Conservation (phyloP, 2,329 filamentous ascomycete species). For the Chaetothyriales sp. region DNA sequence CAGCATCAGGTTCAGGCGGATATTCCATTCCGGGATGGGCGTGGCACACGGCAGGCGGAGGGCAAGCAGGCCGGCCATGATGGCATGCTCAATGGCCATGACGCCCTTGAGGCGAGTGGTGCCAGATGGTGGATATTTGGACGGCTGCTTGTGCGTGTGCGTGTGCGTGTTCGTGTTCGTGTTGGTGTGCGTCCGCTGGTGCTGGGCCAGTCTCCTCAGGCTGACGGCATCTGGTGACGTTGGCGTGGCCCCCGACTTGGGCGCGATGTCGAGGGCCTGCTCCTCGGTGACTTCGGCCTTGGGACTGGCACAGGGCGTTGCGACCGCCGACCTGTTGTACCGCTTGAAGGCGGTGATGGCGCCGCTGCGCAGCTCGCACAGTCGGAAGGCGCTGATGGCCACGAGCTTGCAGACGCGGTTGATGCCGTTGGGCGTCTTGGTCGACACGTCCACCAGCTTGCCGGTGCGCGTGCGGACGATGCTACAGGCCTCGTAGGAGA, state of each 20-base stretch:
- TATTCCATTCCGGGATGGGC: conserved; percentile 11
- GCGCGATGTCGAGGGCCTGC: not conserved
- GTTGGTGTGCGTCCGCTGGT: not conserved
- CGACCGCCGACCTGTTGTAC: not conserved
- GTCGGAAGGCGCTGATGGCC: conserved; percentile 11
- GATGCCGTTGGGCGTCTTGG: conserved; percentile 10
- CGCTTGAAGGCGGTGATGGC: not conserved
- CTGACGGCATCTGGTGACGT: not conserved
- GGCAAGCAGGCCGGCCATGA: conserved; percentile 11
- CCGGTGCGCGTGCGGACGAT: conserved; percentile 12
- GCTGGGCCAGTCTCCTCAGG: not conserved
- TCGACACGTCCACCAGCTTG: conserved; percentile 11
- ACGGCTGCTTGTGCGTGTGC: not conserved
- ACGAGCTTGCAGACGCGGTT: conserved; percentile 14
- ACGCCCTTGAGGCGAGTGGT: conserved; percentile 8
- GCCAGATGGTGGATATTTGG: not conserved
- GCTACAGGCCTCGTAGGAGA: conserved; percentile 11
- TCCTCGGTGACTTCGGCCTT: not conserved
- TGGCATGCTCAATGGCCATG: conserved; percentile 8
- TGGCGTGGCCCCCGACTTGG: not conserved
- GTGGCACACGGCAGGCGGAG: conserved; percentile 11
- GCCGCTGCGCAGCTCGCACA: conserved; percentile 14
- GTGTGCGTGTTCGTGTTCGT: not conserved
- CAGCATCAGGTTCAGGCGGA: conserved; percentile 11
- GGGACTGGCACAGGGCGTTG: not conserved